Evolutionary conservation across 352 stramenopile genomes (phyloP), one percentile per base, ranked within the genome.

Genomic region (Phytopythium vexans): DNA sequence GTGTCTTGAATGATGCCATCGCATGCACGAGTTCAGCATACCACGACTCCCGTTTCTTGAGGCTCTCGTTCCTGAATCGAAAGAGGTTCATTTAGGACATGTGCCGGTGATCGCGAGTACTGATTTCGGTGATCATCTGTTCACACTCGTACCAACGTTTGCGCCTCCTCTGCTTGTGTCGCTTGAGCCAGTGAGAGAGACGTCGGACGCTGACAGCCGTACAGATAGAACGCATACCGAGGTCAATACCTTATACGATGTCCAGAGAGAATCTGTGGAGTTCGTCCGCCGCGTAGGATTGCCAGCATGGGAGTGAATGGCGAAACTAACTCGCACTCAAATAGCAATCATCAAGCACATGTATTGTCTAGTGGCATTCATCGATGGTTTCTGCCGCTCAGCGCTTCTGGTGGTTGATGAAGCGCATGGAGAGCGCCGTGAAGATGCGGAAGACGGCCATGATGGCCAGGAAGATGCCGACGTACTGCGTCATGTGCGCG

Each of bases 391-490:
- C 21, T 27, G 21, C 21, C 21, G 21, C 21, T 50, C 68, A 60
- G 15, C 56, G 49, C 54, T 67, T 67, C 54, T 67, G 59, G 40
- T 67, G 49, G 41, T 77, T 78, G 36, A 78, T 36, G 50, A 64
- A 78, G 27, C 68, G 68, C 52, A 81, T 64, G 4, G 68, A 56
- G 16, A 77, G 36, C 27, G 62, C 35, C 8, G 63, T 59, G 14
- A 81, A 41, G 12, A 77, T n/a, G 3, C 70, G 56, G 45, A 73
- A 70, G n/a, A 73, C 2, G 4, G 73, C 36, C 14, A 81, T 59
- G 33, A 52, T 60, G 5, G 46, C 64, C 9, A 76, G 5, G 9
- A 64, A 34, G 37, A 76, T 43, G 6, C 55, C 50, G 6, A 63
- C 58, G 54, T 71, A 58, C 45, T 60, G 45, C 33, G 41, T 43